These are phyloP conservation scores for Salix dunnii DNA, from an alignment of 345 rosid genomes.

Conservation along the genomic window DNA sequence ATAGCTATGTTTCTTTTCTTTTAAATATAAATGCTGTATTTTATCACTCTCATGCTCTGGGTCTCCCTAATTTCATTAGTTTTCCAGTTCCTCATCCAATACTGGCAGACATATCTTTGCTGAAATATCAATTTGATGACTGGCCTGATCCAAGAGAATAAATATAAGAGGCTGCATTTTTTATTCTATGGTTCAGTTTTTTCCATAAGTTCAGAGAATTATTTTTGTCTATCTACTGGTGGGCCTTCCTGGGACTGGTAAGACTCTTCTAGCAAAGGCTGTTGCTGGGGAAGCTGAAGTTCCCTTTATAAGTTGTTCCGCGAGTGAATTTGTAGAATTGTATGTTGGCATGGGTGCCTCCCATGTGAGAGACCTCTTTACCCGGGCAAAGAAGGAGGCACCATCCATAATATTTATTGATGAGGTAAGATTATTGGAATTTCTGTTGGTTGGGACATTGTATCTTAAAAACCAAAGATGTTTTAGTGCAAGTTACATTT, in stretches of 20 bases:
- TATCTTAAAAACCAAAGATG: background rate
- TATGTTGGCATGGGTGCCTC: constrained; percentile 99
- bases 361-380: constrained; percentile 93
- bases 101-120: background rate
- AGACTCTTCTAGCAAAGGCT: constrained; percentile 93
- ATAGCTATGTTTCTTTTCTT: background rate
- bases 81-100: background rate
- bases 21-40: background rate
- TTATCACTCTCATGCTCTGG: background rate
- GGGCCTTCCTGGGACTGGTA: constrained; percentile 98
- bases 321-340: constrained; percentile 92
- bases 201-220: background rate
- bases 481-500: background rate
- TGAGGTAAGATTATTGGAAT: constrained; percentile 49
- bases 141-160: constrained; percentile 5
- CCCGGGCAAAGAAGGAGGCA: constrained; percentile 95
- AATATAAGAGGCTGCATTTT: background rate
- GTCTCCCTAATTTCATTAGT: background rate
- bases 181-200: background rate
- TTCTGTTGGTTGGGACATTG: background rate
- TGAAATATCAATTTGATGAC: background rate
- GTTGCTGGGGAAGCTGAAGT: constrained; percentile 98
- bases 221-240: constrained; percentile 48
- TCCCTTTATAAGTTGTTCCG: constrained; percentile 93
- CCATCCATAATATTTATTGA: constrained; percentile 94